Evolutionary conservation across 805 yeast genomes (phyloP), one percentile per base, ranked within the genome.

Genomic region (Myxozyma lipomycoides): DNA sequence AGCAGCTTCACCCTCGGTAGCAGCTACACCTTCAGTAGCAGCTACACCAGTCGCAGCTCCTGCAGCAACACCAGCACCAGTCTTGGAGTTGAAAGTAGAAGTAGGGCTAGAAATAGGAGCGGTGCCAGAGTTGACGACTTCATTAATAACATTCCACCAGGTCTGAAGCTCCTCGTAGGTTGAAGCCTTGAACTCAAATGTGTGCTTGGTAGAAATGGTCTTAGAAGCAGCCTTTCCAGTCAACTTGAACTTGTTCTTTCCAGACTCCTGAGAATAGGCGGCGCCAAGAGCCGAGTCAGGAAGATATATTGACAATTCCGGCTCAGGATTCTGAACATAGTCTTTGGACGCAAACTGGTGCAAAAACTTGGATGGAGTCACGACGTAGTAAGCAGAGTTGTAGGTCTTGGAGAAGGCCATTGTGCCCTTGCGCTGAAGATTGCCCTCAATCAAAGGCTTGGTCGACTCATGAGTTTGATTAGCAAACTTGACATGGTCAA

Each of bases 331-430:
- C 49, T 62, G 63, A 40, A 65, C 58, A 42, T 64, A 65, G 23
- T 77, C 73, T 49, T 72, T 68, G 12, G 77, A 67, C 51, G 73
- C 73, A 64, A 74, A 77, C 55, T 75, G 78, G 54, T 73, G 72
- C 21, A 78, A 59, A 59, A 67, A 75, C 21, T 73, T 67, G 0
- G 78, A 59, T 26, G 72, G 74, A 4, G 81, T 71, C 39, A 78
- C 64, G 36, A 74, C 81, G 61, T 72, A 78, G 57, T 69, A 72
- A 6, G 68, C 69, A 7, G 77, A 64, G 46, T 66, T 65, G 62
- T 71, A 77, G 46, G 68, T 64, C 58, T 75, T 74, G 46, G 68
- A 61, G 25, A 78, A 51, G 34, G 66, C 64, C 37, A 50, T 19
- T 4, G 78, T 75, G 42, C 73, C 74, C 62, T 75, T 76, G 46